A percentile compares a stretch with the other conserved stretches of the same genome.
Conservation (phyloP, 2,329 filamentous ascomycete genomes). For the Exophiala spinifera region DNA sequence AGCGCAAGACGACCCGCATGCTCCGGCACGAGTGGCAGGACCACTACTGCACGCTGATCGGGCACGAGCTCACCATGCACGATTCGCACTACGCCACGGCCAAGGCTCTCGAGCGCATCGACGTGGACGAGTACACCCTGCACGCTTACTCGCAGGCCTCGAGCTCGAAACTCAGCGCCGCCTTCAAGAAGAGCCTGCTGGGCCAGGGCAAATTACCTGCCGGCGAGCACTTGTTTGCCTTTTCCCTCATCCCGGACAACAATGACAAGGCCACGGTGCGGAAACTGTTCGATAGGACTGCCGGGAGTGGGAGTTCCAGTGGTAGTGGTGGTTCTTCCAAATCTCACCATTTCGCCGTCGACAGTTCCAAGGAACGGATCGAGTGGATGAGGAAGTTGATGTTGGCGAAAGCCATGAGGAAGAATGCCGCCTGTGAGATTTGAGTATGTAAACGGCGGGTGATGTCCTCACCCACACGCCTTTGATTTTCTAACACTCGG, state of each 20-base stretch:
- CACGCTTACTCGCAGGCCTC: conserved; percentile 56
- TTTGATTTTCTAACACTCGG: no score
- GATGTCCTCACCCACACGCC: no score
- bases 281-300: conserved; percentile 46
- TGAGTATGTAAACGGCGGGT: no score
- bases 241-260: conserved; percentile 42
- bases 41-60: conserved; percentile 81
- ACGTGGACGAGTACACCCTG: conserved; percentile 41
- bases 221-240: conserved; percentile 39
- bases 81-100: conserved; percentile 31
- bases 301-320: no score
- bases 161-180: conserved; percentile 76
- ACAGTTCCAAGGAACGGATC: conserved; percentile 81
- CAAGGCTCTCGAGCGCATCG: conserved; percentile 34
- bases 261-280: conserved; percentile 41
- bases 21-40: conserved; percentile 92
- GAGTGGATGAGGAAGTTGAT: conserved; percentile 67
- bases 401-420: conserved; percentile 41
- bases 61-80: conserved; percentile 57
- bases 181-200: conserved; percentile 63
- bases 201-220: conserved; percentile 37
- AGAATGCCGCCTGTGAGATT: conserved; percentile 19
- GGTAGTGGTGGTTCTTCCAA: conserved; percentile 46
- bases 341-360: conserved; percentile 91
- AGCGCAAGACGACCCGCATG: conserved; percentile 84